phyloP scores from a whole-genome alignment of 1,284 basidiomycete genomes.

The Anthracocystis walkeri region DNA sequence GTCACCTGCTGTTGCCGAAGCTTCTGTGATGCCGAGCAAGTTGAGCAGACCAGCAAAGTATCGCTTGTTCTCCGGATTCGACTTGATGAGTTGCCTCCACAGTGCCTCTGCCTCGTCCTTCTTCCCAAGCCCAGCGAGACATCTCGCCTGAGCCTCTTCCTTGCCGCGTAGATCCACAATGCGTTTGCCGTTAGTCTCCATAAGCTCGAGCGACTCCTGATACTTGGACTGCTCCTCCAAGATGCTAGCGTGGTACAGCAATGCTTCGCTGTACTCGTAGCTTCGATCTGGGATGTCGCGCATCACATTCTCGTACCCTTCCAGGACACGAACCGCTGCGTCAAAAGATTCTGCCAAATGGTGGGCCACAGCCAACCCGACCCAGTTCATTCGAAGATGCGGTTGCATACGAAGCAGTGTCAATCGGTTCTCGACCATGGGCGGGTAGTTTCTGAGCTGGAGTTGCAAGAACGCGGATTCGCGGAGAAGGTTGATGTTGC shows the following conservation, averaged over 20 bases:
- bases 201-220: conserved; percentile 70
- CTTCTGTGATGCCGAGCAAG: conserved; percentile 76
- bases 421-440: conserved; percentile 84
- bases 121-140: conserved; percentile 76
- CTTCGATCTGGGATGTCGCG: conserved; percentile 57
- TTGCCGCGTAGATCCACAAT: conserved; percentile 69
- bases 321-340: conserved; percentile 81
- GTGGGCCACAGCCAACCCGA: conserved; percentile 87
- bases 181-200: conserved; percentile 28
- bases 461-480: conserved; percentile 91
- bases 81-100: conserved; percentile 83
- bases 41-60: conserved; percentile 83
- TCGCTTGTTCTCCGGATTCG: conserved; percentile 84
- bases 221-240: conserved; percentile 79
- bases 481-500: conserved; percentile 91
- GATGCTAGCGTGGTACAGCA: conserved; percentile 83
- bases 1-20: conserved; percentile 7
- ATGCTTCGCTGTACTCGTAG: conserved; percentile 83
- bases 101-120: conserved; percentile 79
- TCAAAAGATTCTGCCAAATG: conserved; percentile 82
- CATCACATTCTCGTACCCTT: conserved; percentile 72
- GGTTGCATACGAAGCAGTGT: conserved; percentile 85
- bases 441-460: conserved; percentile 86
- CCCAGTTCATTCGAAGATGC: conserved; percentile 87
- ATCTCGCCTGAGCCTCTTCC: conserved; percentile 41